phyloP scores from a whole-genome alignment of 345 rosid species.

The Boechera stricta region DNA sequence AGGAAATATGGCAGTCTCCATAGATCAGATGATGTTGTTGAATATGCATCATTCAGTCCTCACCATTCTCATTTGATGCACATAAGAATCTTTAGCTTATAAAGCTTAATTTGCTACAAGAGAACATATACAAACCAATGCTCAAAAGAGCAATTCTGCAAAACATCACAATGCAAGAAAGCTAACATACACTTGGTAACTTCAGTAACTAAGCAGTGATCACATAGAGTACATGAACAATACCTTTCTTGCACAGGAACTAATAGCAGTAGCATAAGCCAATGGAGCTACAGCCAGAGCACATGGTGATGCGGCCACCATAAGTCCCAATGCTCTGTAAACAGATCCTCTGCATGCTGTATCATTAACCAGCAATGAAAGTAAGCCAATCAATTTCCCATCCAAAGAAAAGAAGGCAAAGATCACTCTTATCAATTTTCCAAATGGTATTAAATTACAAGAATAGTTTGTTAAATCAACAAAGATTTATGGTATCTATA shows the following conservation, averaged over 20 bases:
- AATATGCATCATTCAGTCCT: conserved; percentile 1
- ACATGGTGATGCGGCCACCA: conserved; percentile 98
- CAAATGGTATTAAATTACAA: conserved; percentile 1
- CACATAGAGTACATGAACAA: conserved; percentile 5
- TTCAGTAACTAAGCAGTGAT: conserved; percentile 3
- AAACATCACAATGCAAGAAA: not conserved
- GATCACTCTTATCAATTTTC: not conserved
- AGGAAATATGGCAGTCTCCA: not conserved
- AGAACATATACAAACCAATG: not conserved
- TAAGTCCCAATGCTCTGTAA: conserved; percentile 91
- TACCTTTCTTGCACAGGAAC: conserved; percentile 97
- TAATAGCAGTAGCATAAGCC: conserved; percentile 97
- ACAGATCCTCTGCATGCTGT: conserved; percentile 93
- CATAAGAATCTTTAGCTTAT: not conserved
- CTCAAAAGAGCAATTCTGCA: conserved; percentile 12
- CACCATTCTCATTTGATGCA: not conserved
- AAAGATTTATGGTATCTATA: not conserved
- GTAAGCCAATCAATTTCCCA: conserved; percentile 7
- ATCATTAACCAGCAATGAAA: conserved; percentile 31
- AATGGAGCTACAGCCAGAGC: conserved; percentile 98
- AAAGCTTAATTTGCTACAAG: conserved; percentile 10
- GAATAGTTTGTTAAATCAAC: conserved; percentile 17
- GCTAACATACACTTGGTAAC: conserved; percentile 8
- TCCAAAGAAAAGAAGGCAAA: conserved; percentile 10
- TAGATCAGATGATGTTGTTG: not conserved